Evolutionary conservation across 1,284 basidiomycete genomes (phyloP).

Genomic region (Moesziomyces globuligerus): DNA sequence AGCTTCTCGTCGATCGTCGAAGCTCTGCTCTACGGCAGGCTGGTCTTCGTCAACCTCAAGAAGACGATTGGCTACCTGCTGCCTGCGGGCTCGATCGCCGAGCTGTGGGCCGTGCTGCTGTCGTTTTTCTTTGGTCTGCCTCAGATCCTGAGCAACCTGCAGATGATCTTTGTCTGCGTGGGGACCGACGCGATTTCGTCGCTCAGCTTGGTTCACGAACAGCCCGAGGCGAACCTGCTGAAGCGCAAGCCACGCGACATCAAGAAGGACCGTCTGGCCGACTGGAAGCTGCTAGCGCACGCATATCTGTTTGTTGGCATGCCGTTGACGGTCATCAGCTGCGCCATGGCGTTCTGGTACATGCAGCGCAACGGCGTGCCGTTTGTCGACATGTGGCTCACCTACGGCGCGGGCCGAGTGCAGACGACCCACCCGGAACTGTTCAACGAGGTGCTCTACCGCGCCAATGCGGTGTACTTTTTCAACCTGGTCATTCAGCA

Average conservation of each 20-base stretch:
- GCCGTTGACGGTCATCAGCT: constrained; percentile 71
- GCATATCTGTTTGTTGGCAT: constrained; percentile 76
- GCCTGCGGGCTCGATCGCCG: constrained; percentile 72
- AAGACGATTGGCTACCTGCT: constrained; percentile 66
- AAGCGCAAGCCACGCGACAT: constrained; percentile 71
- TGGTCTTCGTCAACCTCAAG: constrained; percentile 78
- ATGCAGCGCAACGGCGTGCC: constrained; percentile 65
- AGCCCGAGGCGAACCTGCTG: constrained; percentile 73
- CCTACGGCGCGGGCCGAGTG: constrained; percentile 70
- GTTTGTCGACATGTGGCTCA: constrained; percentile 69
- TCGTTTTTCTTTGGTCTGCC: constrained; percentile 71
- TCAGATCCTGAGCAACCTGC: constrained; percentile 71
- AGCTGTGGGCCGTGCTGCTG: constrained; percentile 76
- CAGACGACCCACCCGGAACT: constrained; percentile 59
- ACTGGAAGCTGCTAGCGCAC: constrained; percentile 73
- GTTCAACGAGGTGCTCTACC: constrained; percentile 68
- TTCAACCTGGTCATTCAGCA: constrained; percentile 78
- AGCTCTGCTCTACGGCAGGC: constrained; percentile 69
- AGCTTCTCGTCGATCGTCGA: constrained; percentile 50
- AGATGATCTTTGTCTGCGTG: constrained; percentile 68
- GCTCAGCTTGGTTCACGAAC: constrained; percentile 73
- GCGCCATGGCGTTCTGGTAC: constrained; percentile 69
- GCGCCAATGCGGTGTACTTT: constrained; percentile 68
- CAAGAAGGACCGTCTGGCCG: constrained; percentile 70
- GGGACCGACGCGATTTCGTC: constrained; percentile 69